A percentile compares a stretch with the other conserved stretches of the same genome.
phyloP scores from a whole-genome alignment of 2,329 filamentous ascomycete species.

The Talaromyces funiculosus region DNA sequence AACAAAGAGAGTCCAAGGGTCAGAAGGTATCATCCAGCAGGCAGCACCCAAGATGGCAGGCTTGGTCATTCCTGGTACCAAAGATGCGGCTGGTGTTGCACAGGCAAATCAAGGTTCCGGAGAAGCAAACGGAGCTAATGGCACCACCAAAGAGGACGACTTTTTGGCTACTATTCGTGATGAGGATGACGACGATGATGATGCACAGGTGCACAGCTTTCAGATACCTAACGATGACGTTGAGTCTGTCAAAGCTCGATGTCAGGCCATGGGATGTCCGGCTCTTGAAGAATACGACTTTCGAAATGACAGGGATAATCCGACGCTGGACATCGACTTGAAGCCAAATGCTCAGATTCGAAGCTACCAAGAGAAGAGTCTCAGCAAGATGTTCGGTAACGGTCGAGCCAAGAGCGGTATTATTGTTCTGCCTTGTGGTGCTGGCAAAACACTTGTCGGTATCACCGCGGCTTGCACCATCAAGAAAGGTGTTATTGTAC shows the following conservation, averaged over 20 bases:
- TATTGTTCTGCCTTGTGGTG: slow-evolving; percentile 92
- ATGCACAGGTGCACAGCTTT: slow-evolving; percentile 86
- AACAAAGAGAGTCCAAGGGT: slow-evolving; percentile 67
- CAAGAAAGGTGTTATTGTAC: slow-evolving; percentile 90
- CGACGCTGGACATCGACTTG: slow-evolving; percentile 88
- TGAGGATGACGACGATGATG: slow-evolving; percentile 77
- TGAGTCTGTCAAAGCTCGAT: slow-evolving; percentile 82
- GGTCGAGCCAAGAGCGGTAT: slow-evolving; percentile 95
- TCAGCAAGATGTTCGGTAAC: slow-evolving; percentile 99
- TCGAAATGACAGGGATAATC: slow-evolving; percentile 79
- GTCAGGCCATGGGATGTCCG: slow-evolving; percentile 77
- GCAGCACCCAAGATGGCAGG: slow-evolving; percentile 80
- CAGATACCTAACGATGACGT: slow-evolving; percentile 79
- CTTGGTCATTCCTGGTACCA: slow-evolving; percentile 89
- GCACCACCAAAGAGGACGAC: slow-evolving; percentile 53
- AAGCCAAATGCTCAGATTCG: slow-evolving; percentile 85
- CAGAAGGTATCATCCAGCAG: slow-evolving; percentile 68
- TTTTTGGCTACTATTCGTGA: slow-evolving; percentile 64
- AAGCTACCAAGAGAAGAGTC: slow-evolving; percentile 91
- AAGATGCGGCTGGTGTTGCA: slow-evolving; percentile 80
- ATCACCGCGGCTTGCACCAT: slow-evolving; percentile 97
- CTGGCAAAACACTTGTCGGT: slow-evolving; percentile 95
- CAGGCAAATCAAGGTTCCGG: slow-evolving; percentile 53
- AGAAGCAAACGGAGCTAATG: slow-evolving; percentile 30
- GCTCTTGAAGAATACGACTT: slow-evolving; percentile 98